phyloP scores from a whole-genome alignment of 805 yeast species.

The Candida incommunis region DNA sequence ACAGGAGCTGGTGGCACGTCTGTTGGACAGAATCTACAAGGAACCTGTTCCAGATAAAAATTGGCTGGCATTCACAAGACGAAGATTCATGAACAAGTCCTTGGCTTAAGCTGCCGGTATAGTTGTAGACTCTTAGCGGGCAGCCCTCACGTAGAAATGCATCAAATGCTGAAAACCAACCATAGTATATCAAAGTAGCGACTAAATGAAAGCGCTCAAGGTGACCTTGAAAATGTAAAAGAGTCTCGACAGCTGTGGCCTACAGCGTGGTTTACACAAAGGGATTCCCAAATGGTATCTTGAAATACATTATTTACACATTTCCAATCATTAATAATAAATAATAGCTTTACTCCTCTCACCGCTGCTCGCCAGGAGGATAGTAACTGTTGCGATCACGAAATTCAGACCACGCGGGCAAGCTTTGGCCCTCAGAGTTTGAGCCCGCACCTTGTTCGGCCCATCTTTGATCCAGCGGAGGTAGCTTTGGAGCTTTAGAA shows the following conservation, averaged over 20 bases:
- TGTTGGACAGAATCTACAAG: constrained; percentile 54
- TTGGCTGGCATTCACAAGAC: constrained; percentile 93
- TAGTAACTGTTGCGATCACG: not conserved
- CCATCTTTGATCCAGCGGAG: constrained; percentile 2
- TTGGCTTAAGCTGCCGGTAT: constrained; percentile 20
- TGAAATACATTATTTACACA: not conserved
- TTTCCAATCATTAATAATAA: not conserved
- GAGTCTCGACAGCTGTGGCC: no score
- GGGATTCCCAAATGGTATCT: no score
- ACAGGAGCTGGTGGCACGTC: constrained; percentile 78
- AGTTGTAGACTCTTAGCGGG: no score
- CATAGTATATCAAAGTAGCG: no score
- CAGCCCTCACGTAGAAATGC: not conserved
- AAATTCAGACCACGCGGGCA: not conserved
- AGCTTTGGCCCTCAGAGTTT: not conserved
- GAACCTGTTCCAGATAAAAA: constrained; percentile 61
- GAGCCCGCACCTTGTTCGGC: not conserved
- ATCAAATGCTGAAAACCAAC: no score
- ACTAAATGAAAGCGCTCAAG: no score
- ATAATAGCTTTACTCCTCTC: not conserved
- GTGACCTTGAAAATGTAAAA: no score
- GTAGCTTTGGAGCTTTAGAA: constrained; percentile 1
- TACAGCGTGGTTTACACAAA: no score
- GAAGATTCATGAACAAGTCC: constrained; percentile 90
- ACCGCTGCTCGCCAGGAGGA: not conserved